Base-by-base conservation (phyloP, 441 rosid species). In the Populus hybrid region DNA sequence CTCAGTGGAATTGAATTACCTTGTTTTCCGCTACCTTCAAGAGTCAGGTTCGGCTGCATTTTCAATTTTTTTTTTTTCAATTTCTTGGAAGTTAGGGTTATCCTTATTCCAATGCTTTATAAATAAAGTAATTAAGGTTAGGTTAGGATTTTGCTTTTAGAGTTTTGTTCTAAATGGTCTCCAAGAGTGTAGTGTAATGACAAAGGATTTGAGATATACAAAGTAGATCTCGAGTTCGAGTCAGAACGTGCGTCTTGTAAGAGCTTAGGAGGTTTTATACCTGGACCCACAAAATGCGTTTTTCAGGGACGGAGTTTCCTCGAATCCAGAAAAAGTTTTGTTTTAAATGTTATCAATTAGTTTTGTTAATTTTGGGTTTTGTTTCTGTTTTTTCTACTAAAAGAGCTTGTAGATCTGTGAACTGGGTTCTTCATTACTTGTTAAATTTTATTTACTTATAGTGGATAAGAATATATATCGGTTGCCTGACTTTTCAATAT, bases 11-110 rank as follows among this genome's bases (percentile, higher is more conserved):
- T 76, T 96, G 88, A 96, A 96, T 86, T 93, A 84, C 85, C 94
- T 96, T 71, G 89, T 94, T 76, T 96, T 94, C 83, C 98, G 98
- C 12, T 96, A 94, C 82, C 95, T 96, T 86, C 97, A 91, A 74
- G 99, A 96, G 78, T 96, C 99, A 74, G 98, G 99, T 92, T 11
- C 32, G 81, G 36, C 30, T 38, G 42, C 42, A 38, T 38, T 30
- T 30, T 30, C 32, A 30, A 30, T 23, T 23, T 46, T n/a, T 2
- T 30, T 30, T 30, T 18, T 30, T 65, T 24, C 64, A 3, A 2
- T n/a, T 0, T 26, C 14, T 79, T 40, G 36, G 12, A 10, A 16
- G 10, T 32, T 20, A 21, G 0, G 10, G 3, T 21, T 50, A 70
- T 23, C 16, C 24, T 20, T 65, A 35, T 10, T 68, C 54, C 34